Percentiles rank a stretch among this genome's conserved stretches.
phyloP scores from a whole-genome alignment of 768 basidiomycete species.

The Suillus cothurnatus region DNA sequence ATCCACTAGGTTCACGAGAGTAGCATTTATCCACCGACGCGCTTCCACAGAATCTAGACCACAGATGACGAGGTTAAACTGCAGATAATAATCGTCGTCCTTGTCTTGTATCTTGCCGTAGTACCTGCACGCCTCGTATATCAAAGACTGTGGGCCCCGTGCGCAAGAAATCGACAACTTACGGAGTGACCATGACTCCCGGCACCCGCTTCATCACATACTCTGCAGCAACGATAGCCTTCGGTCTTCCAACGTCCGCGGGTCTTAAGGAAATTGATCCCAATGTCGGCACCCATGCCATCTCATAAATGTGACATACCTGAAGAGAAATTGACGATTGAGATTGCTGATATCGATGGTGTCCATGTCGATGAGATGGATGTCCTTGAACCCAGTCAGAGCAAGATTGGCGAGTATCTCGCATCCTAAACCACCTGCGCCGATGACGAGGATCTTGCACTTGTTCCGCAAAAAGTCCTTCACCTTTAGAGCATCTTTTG shows the following conservation, averaged over 20 bases:
- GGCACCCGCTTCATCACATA: slow-evolving; percentile 97
- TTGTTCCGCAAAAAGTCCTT: slow-evolving; percentile 82
- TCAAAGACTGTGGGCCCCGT: slow-evolving; percentile 7
- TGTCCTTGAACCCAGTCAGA: slow-evolving; percentile 94
- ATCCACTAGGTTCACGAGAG: slow-evolving; percentile 93
- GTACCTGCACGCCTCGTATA: slow-evolving; percentile 55
- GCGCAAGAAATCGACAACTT: slow-evolving; percentile 34
- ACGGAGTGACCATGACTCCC: slow-evolving; percentile 97
- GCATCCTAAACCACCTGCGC: slow-evolving; percentile 95
- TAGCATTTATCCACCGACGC: slow-evolving; percentile 98
- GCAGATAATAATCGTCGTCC: slow-evolving; percentile 90
- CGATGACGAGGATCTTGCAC: slow-evolving; percentile 95
- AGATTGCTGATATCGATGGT: slow-evolving; percentile 99
- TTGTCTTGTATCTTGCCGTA: slow-evolving; percentile 99
- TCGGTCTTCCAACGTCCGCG: slow-evolving; percentile 92
- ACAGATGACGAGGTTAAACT: slow-evolving; percentile 96
- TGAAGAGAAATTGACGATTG: slow-evolving; percentile 97
- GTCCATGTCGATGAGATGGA: slow-evolving; percentile 99
- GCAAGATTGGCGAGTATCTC: slow-evolving; percentile 98
- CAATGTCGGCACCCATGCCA: neutral
- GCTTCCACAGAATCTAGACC: slow-evolving; percentile 98
- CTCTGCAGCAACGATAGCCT: slow-evolving; percentile 92
- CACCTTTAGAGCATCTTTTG: slow-evolving; percentile 50
- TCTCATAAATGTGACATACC: slow-evolving; percentile 49
- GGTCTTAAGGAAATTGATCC: slow-evolving; percentile 46